Base-by-base conservation (phyloP, 495 filamentous ascomycete species). In the Geoglossum glabrum region DNA sequence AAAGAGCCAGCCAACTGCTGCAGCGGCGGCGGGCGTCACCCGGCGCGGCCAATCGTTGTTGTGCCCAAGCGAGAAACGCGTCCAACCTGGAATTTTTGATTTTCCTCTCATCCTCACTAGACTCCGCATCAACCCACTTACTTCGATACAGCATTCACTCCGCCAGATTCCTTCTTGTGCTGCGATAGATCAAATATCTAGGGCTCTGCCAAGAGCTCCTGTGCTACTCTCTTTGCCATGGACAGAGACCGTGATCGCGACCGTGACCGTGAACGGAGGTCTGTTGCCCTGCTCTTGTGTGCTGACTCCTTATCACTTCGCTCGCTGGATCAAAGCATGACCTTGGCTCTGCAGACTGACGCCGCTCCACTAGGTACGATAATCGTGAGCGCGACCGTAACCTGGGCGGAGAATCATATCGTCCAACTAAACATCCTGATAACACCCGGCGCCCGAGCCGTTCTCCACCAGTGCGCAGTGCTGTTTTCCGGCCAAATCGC, bases 321-420 rank as follows among this genome's bases (percentile, higher is more conserved):
- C 21, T 36, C 31, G 28, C 30, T 19, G 40, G 23, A 31, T 28
- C 11, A n/a, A n/a, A 21, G 30, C 31, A 11, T 26, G 0, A 8
- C 49, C 17, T 15, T 31, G 21, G 17, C 13, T 21, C 11, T 27
- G 28, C 49, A 7, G 1, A 59, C 31, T 55, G 17, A 52, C 28
- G 26, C 17, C 3, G 25, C 49, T 19, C 49, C 28, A 31, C 38
- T 60, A 60, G 59, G 36, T 46, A 31, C 23, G 34, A 63, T 28
- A 57, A 63, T 25, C 61, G 58, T 26, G 46, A 50, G 26, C 7
- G 21, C 1, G 54, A 63, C 58, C 28, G 55, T 1, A 21, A 26
- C 30, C 49, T 59, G 23, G 55, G 28, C 27, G 65, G 66, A 15
- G 68, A 72, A 50, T 66, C 65, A 54, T 72, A 72, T 56, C 70